These are phyloP conservation scores for Hirschfeldia incana DNA, from an alignment of 345 rosid species.

Conservation along the genomic window DNA sequence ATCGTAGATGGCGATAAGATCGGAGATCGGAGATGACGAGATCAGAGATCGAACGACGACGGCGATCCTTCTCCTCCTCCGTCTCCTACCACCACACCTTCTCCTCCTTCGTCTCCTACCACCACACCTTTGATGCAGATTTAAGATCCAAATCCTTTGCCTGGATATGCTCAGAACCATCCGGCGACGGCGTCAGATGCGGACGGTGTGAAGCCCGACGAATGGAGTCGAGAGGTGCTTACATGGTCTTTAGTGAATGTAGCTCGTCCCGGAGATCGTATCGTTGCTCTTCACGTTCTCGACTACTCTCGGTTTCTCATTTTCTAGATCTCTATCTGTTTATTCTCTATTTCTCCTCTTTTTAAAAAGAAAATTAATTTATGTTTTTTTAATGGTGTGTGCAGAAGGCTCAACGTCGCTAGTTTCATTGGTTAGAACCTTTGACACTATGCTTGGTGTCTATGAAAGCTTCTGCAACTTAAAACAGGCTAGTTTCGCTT, in stretches of 20 bases:
- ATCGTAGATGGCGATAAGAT: too few species aligned
- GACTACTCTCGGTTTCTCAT: constrained; percentile 36
- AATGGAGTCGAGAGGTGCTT: constrained; percentile 67
- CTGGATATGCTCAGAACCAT: constrained; percentile 50
- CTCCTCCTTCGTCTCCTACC: too few species aligned
- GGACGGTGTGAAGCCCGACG: constrained; percentile 78
- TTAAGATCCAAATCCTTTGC: too few species aligned
- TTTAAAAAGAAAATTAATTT: background rate
- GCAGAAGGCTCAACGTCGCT: constrained; percentile 70
- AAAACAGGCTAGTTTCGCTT: constrained; percentile 58
- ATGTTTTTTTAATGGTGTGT: background rate
- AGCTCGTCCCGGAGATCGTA: constrained; percentile 76
- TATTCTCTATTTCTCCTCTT: background rate
- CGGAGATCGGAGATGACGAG: too few species aligned
- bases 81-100: too few species aligned
- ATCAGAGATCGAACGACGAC: too few species aligned
- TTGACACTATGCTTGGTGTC: constrained; percentile 75
- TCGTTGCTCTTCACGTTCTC: constrained; percentile 87
- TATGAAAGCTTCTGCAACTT: constrained; percentile 97
- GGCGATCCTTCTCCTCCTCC: too few species aligned
- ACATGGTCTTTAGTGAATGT: constrained; percentile 88
- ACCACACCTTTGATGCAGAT: too few species aligned
- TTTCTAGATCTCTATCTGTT: background rate
- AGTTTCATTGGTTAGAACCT: constrained; percentile 67
- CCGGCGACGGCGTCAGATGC: constrained; percentile 46